Evolutionary conservation across 345 rosid genomes (phyloP).

Genomic region (Salix exigua): DNA sequence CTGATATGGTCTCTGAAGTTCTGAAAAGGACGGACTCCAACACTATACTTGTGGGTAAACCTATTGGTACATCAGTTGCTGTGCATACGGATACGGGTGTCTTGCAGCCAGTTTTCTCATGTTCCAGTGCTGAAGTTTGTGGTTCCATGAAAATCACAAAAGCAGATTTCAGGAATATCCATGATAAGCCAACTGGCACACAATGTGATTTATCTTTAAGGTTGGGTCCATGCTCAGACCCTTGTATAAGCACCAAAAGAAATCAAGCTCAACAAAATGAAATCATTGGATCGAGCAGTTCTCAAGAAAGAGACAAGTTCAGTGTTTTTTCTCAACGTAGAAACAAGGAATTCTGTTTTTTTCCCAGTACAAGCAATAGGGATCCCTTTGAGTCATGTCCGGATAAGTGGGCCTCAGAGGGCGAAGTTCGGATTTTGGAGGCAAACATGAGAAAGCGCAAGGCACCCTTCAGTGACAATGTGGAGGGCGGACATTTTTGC

Average conservation of each 20-base stretch:
- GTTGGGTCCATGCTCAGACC: constrained; percentile 59
- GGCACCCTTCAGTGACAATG: constrained; percentile 36
- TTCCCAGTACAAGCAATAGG: constrained; percentile 44
- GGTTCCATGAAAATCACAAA: constrained; percentile 20
- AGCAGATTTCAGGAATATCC: constrained; percentile 22
- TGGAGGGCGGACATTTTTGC: constrained; percentile 39
- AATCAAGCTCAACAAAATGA: constrained; percentile 39
- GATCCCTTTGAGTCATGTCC: constrained; percentile 32
- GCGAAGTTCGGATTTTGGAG: constrained; percentile 36
- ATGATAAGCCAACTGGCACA: constrained; percentile 34
- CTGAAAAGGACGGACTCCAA: constrained; percentile 30
- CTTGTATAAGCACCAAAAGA: constrained; percentile 33
- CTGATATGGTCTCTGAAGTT: constrained; percentile 31
- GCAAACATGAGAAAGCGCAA: constrained; percentile 46
- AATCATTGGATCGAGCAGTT: constrained; percentile 32
- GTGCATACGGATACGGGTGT: constrained; percentile 32
- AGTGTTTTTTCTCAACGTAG: constrained; percentile 24
- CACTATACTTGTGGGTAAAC: constrained; percentile 64
- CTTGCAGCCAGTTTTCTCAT: constrained; percentile 28
- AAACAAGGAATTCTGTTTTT: constrained; percentile 55
- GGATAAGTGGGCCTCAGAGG: constrained; percentile 30
- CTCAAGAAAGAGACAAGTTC: constrained; percentile 27
- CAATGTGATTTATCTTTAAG: constrained; percentile 80
- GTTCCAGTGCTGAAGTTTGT: constrained; percentile 25
- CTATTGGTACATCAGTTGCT: constrained; percentile 46